phyloP scores from a whole-genome alignment of 2,329 filamentous ascomycete species.

The Lasiodiplodia citricola region DNA sequence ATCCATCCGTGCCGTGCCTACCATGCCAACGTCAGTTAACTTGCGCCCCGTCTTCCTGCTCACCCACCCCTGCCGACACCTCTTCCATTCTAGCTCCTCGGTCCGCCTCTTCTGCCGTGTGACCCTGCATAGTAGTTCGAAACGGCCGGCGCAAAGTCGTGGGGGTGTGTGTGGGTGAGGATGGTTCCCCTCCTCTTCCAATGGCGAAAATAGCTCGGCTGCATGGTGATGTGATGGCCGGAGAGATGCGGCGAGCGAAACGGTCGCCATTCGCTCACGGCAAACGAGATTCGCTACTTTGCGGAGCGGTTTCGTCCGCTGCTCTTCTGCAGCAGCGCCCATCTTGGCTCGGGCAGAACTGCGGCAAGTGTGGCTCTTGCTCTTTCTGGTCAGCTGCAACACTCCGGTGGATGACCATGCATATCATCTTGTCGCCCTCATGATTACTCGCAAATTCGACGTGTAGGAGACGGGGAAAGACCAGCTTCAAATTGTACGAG shows the following conservation, averaged over 20 bases:
- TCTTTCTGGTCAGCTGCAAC: neutral
- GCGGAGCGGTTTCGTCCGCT: neutral
- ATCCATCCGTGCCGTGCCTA: too few species aligned
- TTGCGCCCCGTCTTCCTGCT: too few species aligned
- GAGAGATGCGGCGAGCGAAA: neutral
- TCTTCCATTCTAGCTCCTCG: too few species aligned
- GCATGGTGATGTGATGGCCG: neutral
- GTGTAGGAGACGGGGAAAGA: neutral
- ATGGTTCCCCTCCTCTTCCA: neutral
- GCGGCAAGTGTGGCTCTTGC: neutral
- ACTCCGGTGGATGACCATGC: neutral
- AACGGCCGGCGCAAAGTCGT: too few species aligned
- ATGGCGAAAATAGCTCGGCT: conserved; percentile 9
- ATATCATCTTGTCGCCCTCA: neutral
- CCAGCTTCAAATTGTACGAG: neutral
- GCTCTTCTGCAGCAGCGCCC: neutral
- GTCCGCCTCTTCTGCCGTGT: too few species aligned
- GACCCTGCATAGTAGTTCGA: too few species aligned
- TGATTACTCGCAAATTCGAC: neutral
- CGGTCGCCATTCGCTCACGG: neutral
- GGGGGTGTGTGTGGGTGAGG: too few species aligned
- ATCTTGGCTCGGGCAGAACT: neutral
- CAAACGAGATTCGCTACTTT: neutral
- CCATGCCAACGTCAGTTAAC: too few species aligned
- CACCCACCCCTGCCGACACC: too few species aligned